A percentile compares a stretch with the other conserved stretches of the same genome.
Conservation (phyloP, 1,139 yeast species). For the Taiozyma onychis region DNA sequence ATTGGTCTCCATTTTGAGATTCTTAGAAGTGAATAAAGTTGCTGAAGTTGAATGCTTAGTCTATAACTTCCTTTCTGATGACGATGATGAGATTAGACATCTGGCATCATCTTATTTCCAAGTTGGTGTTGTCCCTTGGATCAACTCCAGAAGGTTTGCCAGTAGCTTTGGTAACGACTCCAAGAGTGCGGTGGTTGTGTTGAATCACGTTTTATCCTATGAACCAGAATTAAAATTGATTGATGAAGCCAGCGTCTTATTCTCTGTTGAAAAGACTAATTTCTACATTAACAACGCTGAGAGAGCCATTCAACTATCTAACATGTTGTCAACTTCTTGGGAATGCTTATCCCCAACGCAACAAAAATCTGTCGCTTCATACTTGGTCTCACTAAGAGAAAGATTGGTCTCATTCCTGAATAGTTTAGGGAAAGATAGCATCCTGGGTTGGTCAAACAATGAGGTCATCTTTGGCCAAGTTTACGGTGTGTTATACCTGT, state of each 20-base stretch:
- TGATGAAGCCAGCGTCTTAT: slow-evolving; percentile 30
- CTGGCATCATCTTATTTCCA: slow-evolving; percentile 31
- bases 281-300: slow-evolving; percentile 41
- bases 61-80: slow-evolving; percentile 48
- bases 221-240: slow-evolving; percentile 15
- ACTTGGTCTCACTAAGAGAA: slow-evolving; percentile 10
- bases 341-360: slow-evolving; percentile 6
- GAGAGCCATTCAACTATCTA: slow-evolving; percentile 14
- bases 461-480: slow-evolving; percentile 17
- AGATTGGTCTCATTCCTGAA: slow-evolving; percentile 7
- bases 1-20: slow-evolving; percentile 37
- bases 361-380: slow-evolving; percentile 6
- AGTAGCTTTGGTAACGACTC: slow-evolving; percentile 7
- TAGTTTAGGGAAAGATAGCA: slow-evolving; percentile 24
- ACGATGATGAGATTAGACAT: slow-evolving; percentile 46
- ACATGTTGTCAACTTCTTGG: slow-evolving; percentile 14
- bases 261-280: slow-evolving; percentile 47
- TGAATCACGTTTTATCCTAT: slow-evolving; percentile 12
- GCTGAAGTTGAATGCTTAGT: slow-evolving; percentile 22
- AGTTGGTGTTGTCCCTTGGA: slow-evolving; percentile 27
- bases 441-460: slow-evolving; percentile 33
- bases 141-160: slow-evolving; percentile 19
- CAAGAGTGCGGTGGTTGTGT: slow-evolving; percentile 7
- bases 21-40: slow-evolving; percentile 11
- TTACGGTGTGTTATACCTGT: slow-evolving; percentile 4